Base-by-base conservation (phyloP, 164 flowering plant genomes). In the Santalum album region DNA sequence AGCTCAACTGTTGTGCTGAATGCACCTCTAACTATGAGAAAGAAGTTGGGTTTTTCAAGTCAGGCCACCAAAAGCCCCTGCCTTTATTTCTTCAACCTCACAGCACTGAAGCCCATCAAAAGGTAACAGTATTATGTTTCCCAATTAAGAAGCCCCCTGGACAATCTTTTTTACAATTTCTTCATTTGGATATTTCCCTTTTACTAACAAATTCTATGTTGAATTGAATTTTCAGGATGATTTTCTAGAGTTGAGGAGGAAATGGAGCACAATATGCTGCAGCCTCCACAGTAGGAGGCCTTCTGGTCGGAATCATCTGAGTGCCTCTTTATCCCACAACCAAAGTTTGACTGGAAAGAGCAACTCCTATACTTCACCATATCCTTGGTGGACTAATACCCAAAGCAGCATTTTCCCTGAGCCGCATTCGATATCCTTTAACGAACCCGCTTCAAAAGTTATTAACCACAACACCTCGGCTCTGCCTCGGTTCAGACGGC, bases 71-170 rank as follows among this genome's bases (percentile, higher is more conserved):
- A 25, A 77, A 69, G 35, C 63, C 29, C 39, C 49, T 66, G 72
- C 96, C 92, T 49, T 65, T 68, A 52, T 87, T 91, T 91, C 77
- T 84, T 49, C 83, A 81, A 55, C 66, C 70, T 20, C 69, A 70
- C 19, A 65, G 64, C 54, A 19, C 55, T 17, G 62, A 73, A 19
- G 43, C 65, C 49, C 59, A 45, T 60, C 81, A 60, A 35, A 79
- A 80, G 87, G 90, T 83, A 75, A 3, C 42, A 38, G 14, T 11
- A 14, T 38, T 29, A 4, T 9, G 34, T 29, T 29, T 29, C 34
- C 34, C 34, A 29, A 9, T 29, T n/a, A n/a, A n/a, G n/a, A n/a
- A n/a, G n/a, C n/a, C n/a, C n/a, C n/a, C n/a, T n/a, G n/a, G n/a
- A n/a, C n/a, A n/a, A n/a, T n/a, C n/a, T n/a, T n/a, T n/a, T n/a